phyloP scores from a whole-genome alignment of 768 basidiomycete genomes.

The Xerocomus brunneocitrinus region DNA sequence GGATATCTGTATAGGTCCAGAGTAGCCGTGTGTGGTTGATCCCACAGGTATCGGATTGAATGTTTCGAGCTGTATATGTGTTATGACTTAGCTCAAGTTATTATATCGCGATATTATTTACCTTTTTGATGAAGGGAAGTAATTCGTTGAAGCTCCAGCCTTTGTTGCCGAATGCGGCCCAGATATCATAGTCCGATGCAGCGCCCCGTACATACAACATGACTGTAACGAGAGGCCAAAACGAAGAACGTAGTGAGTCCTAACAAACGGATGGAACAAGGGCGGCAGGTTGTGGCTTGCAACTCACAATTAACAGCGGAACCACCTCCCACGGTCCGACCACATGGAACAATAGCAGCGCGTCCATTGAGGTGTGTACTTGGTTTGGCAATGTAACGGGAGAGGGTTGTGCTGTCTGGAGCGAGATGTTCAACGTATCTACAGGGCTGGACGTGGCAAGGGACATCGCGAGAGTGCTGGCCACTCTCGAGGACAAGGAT shows the following conservation, averaged over 20 bases:
- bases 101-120: conserved; percentile 7
- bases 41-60: conserved; percentile 26
- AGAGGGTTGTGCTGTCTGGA: conserved; percentile 15
- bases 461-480: conserved; percentile 16
- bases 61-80: conserved; percentile 23
- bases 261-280: neutral
- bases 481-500: conserved; percentile 28
- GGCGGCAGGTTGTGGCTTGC: neutral
- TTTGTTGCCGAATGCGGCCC: conserved; percentile 31
- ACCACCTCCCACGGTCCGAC: conserved; percentile 24
- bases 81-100: conserved; percentile 6
- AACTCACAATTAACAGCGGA: conserved; percentile 20
- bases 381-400: conserved; percentile 9
- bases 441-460: conserved; percentile 18
- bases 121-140: conserved; percentile 58
- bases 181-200: conserved; percentile 28
- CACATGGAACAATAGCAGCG: conserved; percentile 10
- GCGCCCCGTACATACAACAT: conserved; percentile 21
- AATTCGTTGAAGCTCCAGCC: conserved; percentile 60
- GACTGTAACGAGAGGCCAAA: conserved; percentile 19
- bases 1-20: conserved; percentile 29
- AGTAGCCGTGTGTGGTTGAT: conserved; percentile 33
- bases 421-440: conserved; percentile 14
- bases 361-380: conserved; percentile 13
- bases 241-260: neutral